Evolutionary conservation across 306 rosid species (phyloP).

Genomic region (Prunus mume): DNA sequence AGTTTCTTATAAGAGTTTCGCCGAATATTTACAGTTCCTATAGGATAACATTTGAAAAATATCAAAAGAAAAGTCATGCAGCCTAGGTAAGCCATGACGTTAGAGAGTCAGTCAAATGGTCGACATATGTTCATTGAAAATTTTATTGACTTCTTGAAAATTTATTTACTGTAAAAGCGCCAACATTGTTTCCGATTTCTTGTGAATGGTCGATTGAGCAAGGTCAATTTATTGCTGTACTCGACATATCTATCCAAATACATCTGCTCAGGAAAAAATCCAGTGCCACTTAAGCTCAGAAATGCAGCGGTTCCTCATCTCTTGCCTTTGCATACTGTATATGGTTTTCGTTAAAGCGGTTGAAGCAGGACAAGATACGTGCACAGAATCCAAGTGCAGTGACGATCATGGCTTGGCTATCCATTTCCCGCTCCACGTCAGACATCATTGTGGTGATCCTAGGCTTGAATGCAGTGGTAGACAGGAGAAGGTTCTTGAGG

Average conservation of each 20-base stretch:
- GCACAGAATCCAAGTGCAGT: slow-evolving; percentile 26
- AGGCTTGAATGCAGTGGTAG: slow-evolving; percentile 20
- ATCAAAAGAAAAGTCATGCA: background rate
- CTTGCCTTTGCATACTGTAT: slow-evolving; percentile 5
- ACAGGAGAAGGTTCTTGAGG: background rate
- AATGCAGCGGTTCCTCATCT: background rate
- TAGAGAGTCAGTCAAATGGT: too few relatives aligned
- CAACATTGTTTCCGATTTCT: background rate
- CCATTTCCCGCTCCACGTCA: background rate
- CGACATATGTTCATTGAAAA: too few relatives aligned
- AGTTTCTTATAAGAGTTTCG: background rate
- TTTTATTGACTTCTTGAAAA: too few relatives aligned
- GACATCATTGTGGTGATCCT: slow-evolving; percentile 13
- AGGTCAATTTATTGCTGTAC: background rate
- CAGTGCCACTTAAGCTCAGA: background rate
- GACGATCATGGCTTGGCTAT: background rate
- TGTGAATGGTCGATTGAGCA: background rate
- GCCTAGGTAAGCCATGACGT: too few relatives aligned
- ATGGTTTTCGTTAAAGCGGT: background rate
- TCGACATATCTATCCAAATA: background rate
- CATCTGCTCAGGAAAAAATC: background rate
- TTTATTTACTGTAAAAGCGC: background rate
- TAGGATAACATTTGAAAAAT: background rate
- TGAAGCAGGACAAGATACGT: slow-evolving; percentile 10
- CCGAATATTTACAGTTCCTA: too few relatives aligned